These are phyloP conservation scores for Pleurotus tuber-regium DNA, from an alignment of 768 basidiomycete genomes.

Conservation along the genomic window DNA sequence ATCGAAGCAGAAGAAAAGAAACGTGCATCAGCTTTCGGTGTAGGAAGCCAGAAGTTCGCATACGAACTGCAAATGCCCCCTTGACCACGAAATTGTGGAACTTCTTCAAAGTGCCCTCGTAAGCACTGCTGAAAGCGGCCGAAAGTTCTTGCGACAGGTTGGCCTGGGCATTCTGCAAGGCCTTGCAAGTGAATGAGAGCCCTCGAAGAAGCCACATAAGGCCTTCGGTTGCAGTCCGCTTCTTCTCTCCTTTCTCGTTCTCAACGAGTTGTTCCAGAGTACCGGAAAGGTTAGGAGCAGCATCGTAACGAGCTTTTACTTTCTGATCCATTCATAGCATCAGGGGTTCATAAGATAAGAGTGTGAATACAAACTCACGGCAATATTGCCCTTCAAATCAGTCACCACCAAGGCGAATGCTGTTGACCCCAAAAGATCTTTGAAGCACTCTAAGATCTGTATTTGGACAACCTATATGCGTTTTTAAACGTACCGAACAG, in stretches of 20 bases:
- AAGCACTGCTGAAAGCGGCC: constrained; percentile 74
- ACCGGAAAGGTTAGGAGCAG: constrained; percentile 56
- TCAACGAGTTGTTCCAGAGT: constrained; percentile 85
- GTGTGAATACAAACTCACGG: constrained; percentile 44
- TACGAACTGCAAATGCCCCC: constrained; percentile 55
- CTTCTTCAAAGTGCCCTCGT: constrained; percentile 78
- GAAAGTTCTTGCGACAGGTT: constrained; percentile 65
- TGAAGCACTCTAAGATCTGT: neutral
- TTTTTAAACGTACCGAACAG: constrained; percentile 69
- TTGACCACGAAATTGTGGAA: constrained; percentile 80
- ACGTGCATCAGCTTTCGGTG: no score
- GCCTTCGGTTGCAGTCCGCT: constrained; percentile 84
- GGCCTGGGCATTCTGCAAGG: constrained; percentile 68
- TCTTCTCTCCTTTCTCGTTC: constrained; percentile 86
- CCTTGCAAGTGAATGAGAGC: constrained; percentile 83
- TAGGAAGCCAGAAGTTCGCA: neutral
- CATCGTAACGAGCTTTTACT: constrained; percentile 79
- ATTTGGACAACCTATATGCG: neutral
- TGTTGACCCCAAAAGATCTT: constrained; percentile 83
- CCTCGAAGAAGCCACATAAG: constrained; percentile 94
- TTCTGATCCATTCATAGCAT: constrained; percentile 46
- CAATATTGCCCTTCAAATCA: constrained; percentile 91
- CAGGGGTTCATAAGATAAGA: constrained; percentile 5
- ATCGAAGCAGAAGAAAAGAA: neutral
- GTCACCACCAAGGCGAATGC: constrained; percentile 82